Base-by-base conservation (phyloP, 768 basidiomycete genomes). In the Hirschioporus abietinus region DNA sequence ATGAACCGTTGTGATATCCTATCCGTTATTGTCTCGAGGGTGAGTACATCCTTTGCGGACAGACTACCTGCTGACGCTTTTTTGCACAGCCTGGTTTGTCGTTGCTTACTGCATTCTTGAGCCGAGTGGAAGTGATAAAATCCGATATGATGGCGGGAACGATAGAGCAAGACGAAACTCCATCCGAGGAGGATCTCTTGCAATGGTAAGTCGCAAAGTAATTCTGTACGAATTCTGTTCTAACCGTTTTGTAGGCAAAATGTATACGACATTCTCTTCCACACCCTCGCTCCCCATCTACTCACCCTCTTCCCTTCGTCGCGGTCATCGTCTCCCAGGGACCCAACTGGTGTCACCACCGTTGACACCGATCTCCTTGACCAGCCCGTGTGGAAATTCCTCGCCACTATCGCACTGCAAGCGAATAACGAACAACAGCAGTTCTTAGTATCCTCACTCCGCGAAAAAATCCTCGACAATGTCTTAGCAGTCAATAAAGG, bases 341-440 rank as follows among this genome's bases (percentile, higher is more conserved):
- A 79, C 70, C 77, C 66, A 68, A 74, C 67, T 66, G 77, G 73
- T 59, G 66, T 64, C 66, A 73, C 76, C 27, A 76, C 79, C 20
- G 78, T 82, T 1, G 75, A 81, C 27, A 82, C 83, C 35, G 91
- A 92, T 74, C 81, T 84, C 66, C 82, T 91, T 65, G 94, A 96
- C 77, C 91, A 92, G 75, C 92, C 91, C 17, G 92, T 94, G n/a
- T 97, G 95, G 95, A 90, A 92, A 74, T 93, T 95, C 82, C 84
- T 97, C 36, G 93, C 95, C 7, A 88, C 93, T 1, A 78, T 99
- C 63, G 96, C 95, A 1, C 82, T 96, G 57, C 90, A 91, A 70
- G 92, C 94, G 15, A 86, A 86, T 62, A 82, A 87, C 58, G 90
- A 94, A 70, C 94, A 99, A 76, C 96, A 99, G 75, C 91, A 93